Percentiles rank a stretch among this genome's conserved stretches.
phyloP scores from a whole-genome alignment of 805 yeast species.

The Candida lessepsii region DNA sequence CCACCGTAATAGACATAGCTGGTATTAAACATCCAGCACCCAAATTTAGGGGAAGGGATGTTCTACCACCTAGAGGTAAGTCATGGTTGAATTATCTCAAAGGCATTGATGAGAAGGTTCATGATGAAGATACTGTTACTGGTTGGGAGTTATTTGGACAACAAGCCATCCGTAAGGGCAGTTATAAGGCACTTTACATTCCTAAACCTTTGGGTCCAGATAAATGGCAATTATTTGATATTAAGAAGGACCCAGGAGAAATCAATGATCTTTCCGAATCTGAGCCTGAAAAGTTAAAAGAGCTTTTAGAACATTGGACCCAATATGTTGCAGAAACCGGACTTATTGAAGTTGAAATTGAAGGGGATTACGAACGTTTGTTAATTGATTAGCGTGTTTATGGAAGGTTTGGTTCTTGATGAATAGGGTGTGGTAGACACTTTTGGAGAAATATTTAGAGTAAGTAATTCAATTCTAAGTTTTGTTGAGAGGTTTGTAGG shows the following conservation, averaged over 20 bases:
- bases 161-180: conserved; percentile 52
- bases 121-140: conserved; percentile 42
- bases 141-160: conserved; percentile 63
- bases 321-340: conserved; percentile 45
- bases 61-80: conserved; percentile 45
- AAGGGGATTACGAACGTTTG: background rate
- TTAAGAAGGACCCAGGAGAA: conserved; percentile 51
- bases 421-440: no score
- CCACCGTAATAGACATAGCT: conserved; percentile 53
- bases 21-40: conserved; percentile 44
- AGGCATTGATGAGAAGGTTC: conserved; percentile 28
- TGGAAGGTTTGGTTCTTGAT: no score
- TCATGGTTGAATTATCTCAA: conserved; percentile 43
- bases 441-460: no score
- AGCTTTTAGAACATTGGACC: conserved; percentile 48
- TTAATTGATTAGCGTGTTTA: no score
- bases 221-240: conserved; percentile 48
- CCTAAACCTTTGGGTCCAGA: conserved; percentile 50
- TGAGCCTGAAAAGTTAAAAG: conserved; percentile 37
- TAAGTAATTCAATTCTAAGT: no score
- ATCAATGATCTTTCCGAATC: conserved; percentile 40
- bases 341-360: background rate
- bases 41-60: conserved; percentile 40
- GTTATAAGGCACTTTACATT: conserved; percentile 47
- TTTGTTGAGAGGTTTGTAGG: no score